phyloP scores from a whole-genome alignment of 73 alveolate genomes.

The Stentor coeruleus region DNA sequence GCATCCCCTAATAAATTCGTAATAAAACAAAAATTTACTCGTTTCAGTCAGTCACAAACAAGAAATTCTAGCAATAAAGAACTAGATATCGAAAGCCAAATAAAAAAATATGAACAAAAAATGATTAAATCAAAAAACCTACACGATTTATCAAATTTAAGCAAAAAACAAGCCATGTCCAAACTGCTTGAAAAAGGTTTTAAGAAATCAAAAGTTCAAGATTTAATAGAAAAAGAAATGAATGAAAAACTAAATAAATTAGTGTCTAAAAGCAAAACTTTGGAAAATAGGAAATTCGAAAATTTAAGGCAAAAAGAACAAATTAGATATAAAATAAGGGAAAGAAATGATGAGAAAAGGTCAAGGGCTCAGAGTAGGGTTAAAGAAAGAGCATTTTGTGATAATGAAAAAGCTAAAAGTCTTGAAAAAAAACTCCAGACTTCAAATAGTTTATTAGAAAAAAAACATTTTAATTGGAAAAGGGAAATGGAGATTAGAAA shows the following conservation, averaged over 20 bases:
- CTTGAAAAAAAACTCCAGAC: constrained; percentile 8
- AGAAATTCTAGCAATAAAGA: neutral
- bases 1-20: neutral
- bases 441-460: neutral
- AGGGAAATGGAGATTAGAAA: neutral
- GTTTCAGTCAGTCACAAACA: neutral
- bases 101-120: neutral
- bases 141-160: neutral
- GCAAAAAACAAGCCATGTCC: neutral
- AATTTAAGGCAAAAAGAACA: neutral
- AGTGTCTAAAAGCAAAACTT: neutral
- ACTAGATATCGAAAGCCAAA: neutral
- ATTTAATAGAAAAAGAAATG: no score
- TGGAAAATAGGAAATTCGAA: neutral
- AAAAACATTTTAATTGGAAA: neutral
- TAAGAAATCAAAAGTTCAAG: neutral
- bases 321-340: neutral
- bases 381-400: neutral
- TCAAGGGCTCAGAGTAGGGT: neutral
- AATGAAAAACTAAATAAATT: neutral
- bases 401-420: neutral
- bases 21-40: no score
- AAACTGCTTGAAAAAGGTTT: neutral
- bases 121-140: neutral
- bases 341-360: neutral